Base-by-base conservation (phyloP, 108 stramenopile species). In the Skeletonema marinoi region DNA sequence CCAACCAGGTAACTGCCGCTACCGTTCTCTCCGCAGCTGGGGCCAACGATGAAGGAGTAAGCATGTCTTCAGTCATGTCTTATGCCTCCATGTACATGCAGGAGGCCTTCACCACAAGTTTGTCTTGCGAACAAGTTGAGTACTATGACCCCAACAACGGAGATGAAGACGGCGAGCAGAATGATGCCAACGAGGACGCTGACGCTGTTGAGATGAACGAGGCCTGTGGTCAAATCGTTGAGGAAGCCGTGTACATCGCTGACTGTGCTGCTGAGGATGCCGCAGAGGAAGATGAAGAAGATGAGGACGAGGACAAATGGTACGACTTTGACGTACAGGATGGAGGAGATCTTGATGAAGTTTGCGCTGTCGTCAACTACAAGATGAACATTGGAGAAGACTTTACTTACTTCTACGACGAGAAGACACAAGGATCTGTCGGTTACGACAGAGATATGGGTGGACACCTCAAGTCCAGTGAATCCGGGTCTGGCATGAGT, bases 271-370 rank as follows among this genome's bases (percentile, higher is more conserved):
- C 6, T 6, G 9, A 56, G 2, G 4, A 25, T 10, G 21, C 16
- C 4, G 25, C 4, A 9, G 21, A 25, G 25, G 21, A 56, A 6
- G 54, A 56, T 10, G 54, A 21, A 9, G 65, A 54, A 7, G 51
- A 76, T 21, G 58, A 76, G 30, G 56, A 66, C 7, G 71, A 73
- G 11, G 71, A 82, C 30, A 32, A 13, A 29, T 82, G 75, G 70
- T 76, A 82, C 46, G 60, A 54, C 0, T 71, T 67, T 36, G 81
- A 82, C 60, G 71, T 82, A 51, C 41, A 82, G 3, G 60, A 76
- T 16, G 66, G 56, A 8, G 50, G 44, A 21, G 71, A 82, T 17
- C 1, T 82, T 8, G 42, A 76, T n/a, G 70, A 75, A 60, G 81
- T 77, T 14, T 82, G 81, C 60, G 19, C 21, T 56, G 25, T 56